These are phyloP conservation scores for Boletus rubroflammeus DNA, from an alignment of 768 basidiomycete genomes.

Conservation along the genomic window DNA sequence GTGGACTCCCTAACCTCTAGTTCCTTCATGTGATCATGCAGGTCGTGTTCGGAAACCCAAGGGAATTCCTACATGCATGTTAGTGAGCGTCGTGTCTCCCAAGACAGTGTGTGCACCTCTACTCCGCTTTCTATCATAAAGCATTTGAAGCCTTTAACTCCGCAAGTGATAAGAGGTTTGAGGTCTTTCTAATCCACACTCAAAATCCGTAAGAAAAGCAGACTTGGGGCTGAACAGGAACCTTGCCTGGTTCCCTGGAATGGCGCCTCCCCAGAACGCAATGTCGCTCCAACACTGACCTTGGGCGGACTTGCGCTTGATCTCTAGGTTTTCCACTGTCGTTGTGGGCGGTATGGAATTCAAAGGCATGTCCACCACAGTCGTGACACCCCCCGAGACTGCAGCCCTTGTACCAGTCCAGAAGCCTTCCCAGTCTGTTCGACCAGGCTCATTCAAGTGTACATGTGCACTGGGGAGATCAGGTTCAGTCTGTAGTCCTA, in stretches of 20 bases:
- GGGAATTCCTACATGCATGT: conserved; percentile 79
- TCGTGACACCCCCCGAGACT: conserved; percentile 90
- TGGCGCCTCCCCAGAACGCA: conserved; percentile 86
- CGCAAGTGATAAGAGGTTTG: conserved; percentile 66
- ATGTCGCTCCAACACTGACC: conserved; percentile 71
- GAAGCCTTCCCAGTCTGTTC: conserved; percentile 94
- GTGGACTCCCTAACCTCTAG: conserved; percentile 51
- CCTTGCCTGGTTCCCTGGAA: conserved; percentile 83
- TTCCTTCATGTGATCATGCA: conserved; percentile 65
- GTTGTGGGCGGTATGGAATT: conserved; percentile 97
- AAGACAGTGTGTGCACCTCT: conserved; percentile 49
- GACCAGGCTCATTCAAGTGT: conserved; percentile 91
- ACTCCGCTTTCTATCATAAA: conserved; percentile 96
- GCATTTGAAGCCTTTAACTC: conserved; percentile 96
- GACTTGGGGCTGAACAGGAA: neutral
- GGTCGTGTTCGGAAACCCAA: conserved; percentile 67
- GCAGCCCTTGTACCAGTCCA: conserved; percentile 89
- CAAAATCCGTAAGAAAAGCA: neutral
- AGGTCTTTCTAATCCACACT: conserved; percentile 56
- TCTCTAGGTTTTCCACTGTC: conserved; percentile 67
- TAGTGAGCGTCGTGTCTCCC: conserved; percentile 1
- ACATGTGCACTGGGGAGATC: conserved; percentile 69
- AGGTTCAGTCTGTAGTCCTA: neutral
- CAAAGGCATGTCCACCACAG: conserved; percentile 95
- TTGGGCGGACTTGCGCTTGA: conserved; percentile 67